Conservation (phyloP, 192 early-diverging fungal genomes). For the Neocallimastix lanati region DNA sequence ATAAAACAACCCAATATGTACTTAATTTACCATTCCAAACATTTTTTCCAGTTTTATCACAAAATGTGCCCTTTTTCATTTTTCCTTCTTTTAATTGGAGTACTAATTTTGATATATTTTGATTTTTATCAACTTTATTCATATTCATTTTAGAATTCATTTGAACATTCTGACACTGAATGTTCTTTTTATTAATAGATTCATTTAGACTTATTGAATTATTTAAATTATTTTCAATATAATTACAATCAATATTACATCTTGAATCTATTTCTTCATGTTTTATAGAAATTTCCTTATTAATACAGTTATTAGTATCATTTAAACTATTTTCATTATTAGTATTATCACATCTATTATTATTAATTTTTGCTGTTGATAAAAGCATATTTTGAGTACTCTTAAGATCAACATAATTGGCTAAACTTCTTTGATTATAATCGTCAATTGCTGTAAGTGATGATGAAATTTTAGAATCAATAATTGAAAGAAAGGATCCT, state of each 20-base stretch:
- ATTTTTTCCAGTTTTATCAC: background rate
- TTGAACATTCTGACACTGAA: background rate
- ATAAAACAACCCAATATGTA: background rate
- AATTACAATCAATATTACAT: too few relatives aligned
- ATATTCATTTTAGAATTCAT: background rate
- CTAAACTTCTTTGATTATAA: background rate
- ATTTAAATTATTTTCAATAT: too few relatives aligned
- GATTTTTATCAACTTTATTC: background rate
- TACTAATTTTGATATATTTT: background rate
- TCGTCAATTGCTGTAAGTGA: background rate
- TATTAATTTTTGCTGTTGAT: background rate
- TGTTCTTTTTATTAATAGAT: too few relatives aligned
- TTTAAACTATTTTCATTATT: too few relatives aligned
- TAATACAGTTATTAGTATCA: too few relatives aligned
- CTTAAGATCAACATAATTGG: background rate
- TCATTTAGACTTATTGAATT: too few relatives aligned
- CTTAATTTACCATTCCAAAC: background rate
- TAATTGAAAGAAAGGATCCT: background rate
- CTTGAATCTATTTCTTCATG: too few relatives aligned
- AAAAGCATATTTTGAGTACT: background rate
- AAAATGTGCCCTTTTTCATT: background rate
- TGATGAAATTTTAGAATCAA: background rate
- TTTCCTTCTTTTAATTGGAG: background rate
- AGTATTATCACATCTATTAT: background rate
- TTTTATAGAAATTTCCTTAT: too few relatives aligned